Base-by-base conservation (phyloP, 225 moss, liverwort and hornwort genomes). In the Takakia lepidozioides region DNA sequence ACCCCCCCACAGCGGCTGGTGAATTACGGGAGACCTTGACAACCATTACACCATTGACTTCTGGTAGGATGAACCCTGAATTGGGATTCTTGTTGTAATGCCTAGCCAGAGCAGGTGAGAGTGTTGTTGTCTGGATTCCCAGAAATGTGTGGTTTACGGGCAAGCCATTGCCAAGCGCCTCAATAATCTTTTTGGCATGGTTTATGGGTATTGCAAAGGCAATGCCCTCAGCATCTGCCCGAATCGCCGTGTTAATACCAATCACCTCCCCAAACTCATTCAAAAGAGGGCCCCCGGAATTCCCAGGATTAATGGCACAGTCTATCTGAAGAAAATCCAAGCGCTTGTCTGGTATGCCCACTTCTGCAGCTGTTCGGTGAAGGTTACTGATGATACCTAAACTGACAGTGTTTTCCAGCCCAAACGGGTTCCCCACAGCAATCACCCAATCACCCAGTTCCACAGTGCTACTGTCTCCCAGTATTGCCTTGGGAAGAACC, bases 371-470 rank as follows among this genome's bases (percentile, higher is more conserved):
- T 2, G 53, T 54, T 22, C 53, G 53, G 14, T 54, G 53, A 38
- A 54, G 53, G 19, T 54, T 54, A 54, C 53, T 54, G 15, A 54
- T 54, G n/a, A 54, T 54, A 36, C 53, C 53, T 24, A 54, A 38
- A 36, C 53, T 54, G 25, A 54, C 38, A 18, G 53, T 54, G 25
- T 54, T 54, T 14, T 54, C 36, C 11, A 54, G 53, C 35, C 53
- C 53, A 54, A 36, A 54, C 11, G 53, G 53, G 20, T 54, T 54
- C 18, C 53, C 53, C 15, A 54, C 53, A 16, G 53, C 53, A 38
- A 54, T 54, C 14, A 54, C 53, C 53, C 53, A 54, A 25, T 54
- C 53, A 20, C 53, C 53, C 13, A 54, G 53, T 25, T 54, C 53
- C 53, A 54, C 53, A 3, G 53, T 38, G 23, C 38, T 18, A 24